Evolutionary conservation across 306 rosid genomes (phyloP).

Genomic region (Lablab purpureus): DNA sequence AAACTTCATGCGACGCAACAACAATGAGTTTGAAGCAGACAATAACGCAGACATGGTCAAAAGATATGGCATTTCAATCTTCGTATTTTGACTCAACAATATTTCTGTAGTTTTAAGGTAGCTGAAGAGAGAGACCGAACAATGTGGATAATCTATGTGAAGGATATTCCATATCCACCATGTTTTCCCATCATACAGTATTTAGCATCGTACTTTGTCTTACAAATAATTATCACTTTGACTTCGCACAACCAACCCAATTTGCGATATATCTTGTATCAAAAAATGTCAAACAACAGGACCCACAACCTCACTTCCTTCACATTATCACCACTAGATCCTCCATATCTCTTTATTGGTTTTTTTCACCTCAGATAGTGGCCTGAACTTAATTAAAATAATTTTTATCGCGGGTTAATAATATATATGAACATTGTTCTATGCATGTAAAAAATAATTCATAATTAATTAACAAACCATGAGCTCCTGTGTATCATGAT

Average conservation of each 20-base stretch:
- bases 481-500: no score
- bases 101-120: constrained; percentile 34
- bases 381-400: background rate
- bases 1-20: background rate
- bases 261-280: constrained; percentile 42
- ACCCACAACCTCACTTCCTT: constrained; percentile 40
- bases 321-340: constrained; percentile 43
- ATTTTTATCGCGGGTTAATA: background rate
- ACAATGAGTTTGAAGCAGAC: background rate
- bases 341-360: constrained; percentile 43
- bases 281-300: constrained; percentile 54
- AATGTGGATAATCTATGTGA: constrained; percentile 45
- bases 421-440: background rate
- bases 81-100: constrained; percentile 31
- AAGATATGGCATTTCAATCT: constrained; percentile 35
- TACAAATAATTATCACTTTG: constrained; percentile 40
- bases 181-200: constrained; percentile 39
- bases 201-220: background rate
- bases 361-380: constrained; percentile 34
- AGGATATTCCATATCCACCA: constrained; percentile 43
- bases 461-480: no score
- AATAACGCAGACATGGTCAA: constrained; percentile 3
- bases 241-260: constrained; percentile 39
- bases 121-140: constrained; percentile 34
- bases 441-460: background rate